Evolutionary conservation across 768 basidiomycete species (phyloP).

Genomic region (Boletus tomentosulus): DNA sequence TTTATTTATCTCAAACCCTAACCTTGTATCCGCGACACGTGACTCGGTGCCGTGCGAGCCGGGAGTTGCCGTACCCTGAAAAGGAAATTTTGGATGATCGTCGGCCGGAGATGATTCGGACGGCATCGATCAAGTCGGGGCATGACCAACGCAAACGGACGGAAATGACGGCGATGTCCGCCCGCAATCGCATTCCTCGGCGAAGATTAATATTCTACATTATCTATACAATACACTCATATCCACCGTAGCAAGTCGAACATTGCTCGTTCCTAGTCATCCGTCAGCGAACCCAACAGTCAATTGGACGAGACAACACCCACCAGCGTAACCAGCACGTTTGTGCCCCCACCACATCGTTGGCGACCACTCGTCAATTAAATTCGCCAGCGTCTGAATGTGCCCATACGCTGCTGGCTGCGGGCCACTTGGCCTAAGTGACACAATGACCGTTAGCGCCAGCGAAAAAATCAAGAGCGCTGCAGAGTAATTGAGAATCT

Average conservation of each 20-base stretch:
- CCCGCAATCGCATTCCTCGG: conserved; percentile 13
- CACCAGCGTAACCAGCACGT: conserved; percentile 20
- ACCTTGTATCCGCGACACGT: conserved; percentile 17
- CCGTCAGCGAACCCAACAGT: not conserved
- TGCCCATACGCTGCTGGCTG: conserved; percentile 34
- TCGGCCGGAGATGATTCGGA: not conserved
- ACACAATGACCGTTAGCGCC: conserved; percentile 9
- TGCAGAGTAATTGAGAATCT: conserved; percentile 27
- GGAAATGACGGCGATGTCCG: conserved; percentile 14
- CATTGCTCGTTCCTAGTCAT: conserved; percentile 22
- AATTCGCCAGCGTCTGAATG: conserved; percentile 31
- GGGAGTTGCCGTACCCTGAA: not conserved
- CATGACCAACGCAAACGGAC: conserved; percentile 6
- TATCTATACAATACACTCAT: conserved; percentile 15
- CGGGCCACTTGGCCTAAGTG: conserved; percentile 16
- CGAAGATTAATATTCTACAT: not conserved
- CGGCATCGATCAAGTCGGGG: not conserved
- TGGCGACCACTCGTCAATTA: conserved; percentile 34
- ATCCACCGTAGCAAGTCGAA: conserved; percentile 17
- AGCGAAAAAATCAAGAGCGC: conserved; percentile 20
- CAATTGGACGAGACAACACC: conserved; percentile 1
- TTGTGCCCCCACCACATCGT: conserved; percentile 32
- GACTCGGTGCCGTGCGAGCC: conserved; percentile 11
- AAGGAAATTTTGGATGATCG: not conserved
- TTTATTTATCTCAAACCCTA: conserved; percentile 29